Evolutionary conservation across 768 basidiomycete genomes (phyloP).

Genomic region (Amanita pseudoporphyria): DNA sequence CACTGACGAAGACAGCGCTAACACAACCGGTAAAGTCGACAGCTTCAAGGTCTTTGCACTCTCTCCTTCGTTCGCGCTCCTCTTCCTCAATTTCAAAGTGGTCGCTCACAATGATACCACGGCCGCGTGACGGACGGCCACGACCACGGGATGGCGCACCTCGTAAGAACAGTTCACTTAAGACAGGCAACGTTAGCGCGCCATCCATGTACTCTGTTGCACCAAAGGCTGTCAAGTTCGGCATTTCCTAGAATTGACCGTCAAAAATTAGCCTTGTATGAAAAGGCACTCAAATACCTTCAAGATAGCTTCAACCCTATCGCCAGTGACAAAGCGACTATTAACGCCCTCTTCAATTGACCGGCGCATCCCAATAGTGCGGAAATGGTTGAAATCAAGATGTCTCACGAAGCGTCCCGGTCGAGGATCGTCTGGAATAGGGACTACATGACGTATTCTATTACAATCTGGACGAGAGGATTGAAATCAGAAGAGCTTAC

Average conservation of each 20-base stretch:
- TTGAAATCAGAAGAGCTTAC: slow-evolving; percentile 30
- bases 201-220: slow-evolving; percentile 99
- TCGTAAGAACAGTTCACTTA: slow-evolving; percentile 86
- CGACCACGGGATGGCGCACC: slow-evolving; percentile 64
- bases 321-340: slow-evolving; percentile 89
- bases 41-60: slow-evolving; percentile 75
- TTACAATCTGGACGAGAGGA: not conserved
- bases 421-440: slow-evolving; percentile 57
- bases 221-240: slow-evolving; percentile 81
- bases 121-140: slow-evolving; percentile 59
- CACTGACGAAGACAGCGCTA: slow-evolving; percentile 81
- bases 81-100: slow-evolving; percentile 59
- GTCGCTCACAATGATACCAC: slow-evolving; percentile 32
- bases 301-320: slow-evolving; percentile 67
- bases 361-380: slow-evolving; percentile 92
- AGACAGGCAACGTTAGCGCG: slow-evolving; percentile 72
- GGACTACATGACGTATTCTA: slow-evolving; percentile 34
- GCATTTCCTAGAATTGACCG: slow-evolving; percentile 60
- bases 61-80: slow-evolving; percentile 62
- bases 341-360: slow-evolving; percentile 84
- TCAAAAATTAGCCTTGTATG: slow-evolving; percentile 3
- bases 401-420: slow-evolving; percentile 78
- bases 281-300: slow-evolving; percentile 37
- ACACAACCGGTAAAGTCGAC: slow-evolving; percentile 94
- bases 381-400: slow-evolving; percentile 93